phyloP scores from a whole-genome alignment of 2,329 filamentous ascomycete genomes.

The Colletotrichum endophyticum region DNA sequence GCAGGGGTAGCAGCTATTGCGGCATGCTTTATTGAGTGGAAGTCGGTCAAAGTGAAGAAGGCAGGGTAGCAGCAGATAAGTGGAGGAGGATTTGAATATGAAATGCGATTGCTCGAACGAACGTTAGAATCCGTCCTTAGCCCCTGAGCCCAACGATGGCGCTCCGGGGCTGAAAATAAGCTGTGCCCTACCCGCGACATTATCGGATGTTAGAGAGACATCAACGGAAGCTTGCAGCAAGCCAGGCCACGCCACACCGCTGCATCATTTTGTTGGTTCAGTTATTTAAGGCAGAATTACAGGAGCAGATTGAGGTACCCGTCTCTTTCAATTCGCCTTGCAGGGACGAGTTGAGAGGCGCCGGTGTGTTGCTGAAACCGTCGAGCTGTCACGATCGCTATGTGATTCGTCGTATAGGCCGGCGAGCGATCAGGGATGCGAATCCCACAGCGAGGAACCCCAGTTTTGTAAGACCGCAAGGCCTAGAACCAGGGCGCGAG shows the following conservation, averaged over 20 bases:
- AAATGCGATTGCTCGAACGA: neutral
- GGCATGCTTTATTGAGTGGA: conserved; percentile 16
- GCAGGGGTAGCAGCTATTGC: conserved; percentile 6
- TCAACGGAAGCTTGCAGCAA: neutral
- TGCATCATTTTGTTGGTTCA: neutral
- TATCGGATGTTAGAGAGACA: neutral
- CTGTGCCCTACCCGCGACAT: neutral
- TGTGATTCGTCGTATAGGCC: neutral
- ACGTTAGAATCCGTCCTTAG: neutral
- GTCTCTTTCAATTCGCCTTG: neutral
- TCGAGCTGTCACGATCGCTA: neutral
- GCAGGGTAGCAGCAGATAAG: neutral
- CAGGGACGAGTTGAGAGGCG: neutral
- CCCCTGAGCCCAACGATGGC: neutral
- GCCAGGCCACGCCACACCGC: neutral
- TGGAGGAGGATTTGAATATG: neutral
- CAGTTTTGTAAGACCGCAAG: neutral
- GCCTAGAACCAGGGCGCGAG: neutral
- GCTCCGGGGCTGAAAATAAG: neutral
- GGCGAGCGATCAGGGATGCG: neutral
- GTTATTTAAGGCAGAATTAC: neutral
- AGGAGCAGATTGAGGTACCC: neutral
- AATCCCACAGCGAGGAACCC: neutral
- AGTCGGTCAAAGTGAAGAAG: neutral
- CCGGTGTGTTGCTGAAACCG: neutral